Evolutionary conservation across 805 yeast genomes (phyloP).

Genomic region (Candida khao-thaluensis): DNA sequence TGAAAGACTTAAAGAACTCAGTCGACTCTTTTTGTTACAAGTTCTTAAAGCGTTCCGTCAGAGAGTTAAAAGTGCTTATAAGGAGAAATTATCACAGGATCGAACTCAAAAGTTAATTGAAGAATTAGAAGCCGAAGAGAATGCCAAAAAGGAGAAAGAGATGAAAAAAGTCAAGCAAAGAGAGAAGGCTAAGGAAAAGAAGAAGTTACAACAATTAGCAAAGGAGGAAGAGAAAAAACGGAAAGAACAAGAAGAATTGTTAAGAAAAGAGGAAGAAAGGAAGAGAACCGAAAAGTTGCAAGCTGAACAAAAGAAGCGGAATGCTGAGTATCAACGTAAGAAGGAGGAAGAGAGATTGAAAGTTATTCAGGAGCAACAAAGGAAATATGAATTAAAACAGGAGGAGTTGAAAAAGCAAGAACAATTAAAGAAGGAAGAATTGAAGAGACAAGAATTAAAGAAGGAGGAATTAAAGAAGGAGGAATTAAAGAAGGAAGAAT

Average conservation of each 20-base stretch:
- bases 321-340: conserved; percentile 38
- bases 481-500: conserved; percentile 19
- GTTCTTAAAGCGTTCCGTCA: conserved; percentile 76
- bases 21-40: conserved; percentile 74
- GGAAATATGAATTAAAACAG: conserved; percentile 29
- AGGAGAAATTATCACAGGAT: conserved; percentile 78
- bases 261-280: conserved; percentile 30
- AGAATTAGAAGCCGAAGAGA: conserved; percentile 70
- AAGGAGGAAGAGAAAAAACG: conserved; percentile 59
- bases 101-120: conserved; percentile 58
- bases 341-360: conserved; percentile 51
- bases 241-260: conserved; percentile 53
- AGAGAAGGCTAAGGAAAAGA: conserved; percentile 72
- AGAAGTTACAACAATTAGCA: conserved; percentile 57
- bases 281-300: conserved; percentile 33
- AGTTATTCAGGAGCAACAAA: conserved; percentile 36
- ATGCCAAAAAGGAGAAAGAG: conserved; percentile 61
- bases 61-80: conserved; percentile 71
- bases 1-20: conserved; percentile 71
- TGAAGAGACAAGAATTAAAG: conserved; percentile 24
- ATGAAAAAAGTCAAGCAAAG: conserved; percentile 62
- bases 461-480: conserved; percentile 27
- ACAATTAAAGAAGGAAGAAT: conserved; percentile 22
- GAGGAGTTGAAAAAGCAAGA: conserved; percentile 22
- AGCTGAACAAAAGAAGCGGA: conserved; percentile 38